These are phyloP conservation scores for Rasamsonia emersonii DNA, from an alignment of 2,329 filamentous ascomycete genomes.

Conservation along the genomic window DNA sequence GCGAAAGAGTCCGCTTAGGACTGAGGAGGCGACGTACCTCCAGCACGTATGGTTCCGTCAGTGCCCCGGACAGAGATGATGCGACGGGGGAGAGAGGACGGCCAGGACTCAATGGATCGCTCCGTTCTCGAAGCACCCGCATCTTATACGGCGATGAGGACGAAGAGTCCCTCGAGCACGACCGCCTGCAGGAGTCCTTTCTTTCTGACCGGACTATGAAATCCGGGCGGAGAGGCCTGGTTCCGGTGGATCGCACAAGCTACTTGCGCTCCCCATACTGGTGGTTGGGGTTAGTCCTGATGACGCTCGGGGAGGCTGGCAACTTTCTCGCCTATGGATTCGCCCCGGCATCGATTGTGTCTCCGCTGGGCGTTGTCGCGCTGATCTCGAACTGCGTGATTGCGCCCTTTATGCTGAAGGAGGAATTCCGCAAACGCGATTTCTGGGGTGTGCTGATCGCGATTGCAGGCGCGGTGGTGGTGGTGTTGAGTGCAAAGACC, in stretches of 20 bases:
- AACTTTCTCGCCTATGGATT: slow-evolving; percentile 98
- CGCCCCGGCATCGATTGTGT: slow-evolving; percentile 93
- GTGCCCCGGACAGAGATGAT: slow-evolving; percentile 9
- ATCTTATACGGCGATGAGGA: slow-evolving; percentile 19
- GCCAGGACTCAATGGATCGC: slow-evolving; percentile 8
- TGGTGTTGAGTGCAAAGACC: slow-evolving; percentile 82
- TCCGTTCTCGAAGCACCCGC: slow-evolving; percentile 9
- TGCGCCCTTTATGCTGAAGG: slow-evolving; percentile 86
- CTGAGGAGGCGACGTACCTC: slow-evolving; percentile 34
- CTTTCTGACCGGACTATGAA: slow-evolving; percentile 29
- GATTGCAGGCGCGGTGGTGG: slow-evolving; percentile 77
- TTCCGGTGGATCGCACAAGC: slow-evolving; percentile 47
- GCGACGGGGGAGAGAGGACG: slow-evolving; percentile 8
- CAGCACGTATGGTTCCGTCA: slow-evolving; percentile 38
- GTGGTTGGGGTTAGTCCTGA: slow-evolving; percentile 90
- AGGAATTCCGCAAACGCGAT: slow-evolving; percentile 76
- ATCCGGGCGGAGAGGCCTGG: slow-evolving; percentile 12
- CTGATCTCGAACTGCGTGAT: slow-evolving; percentile 95
- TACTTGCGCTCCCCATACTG: slow-evolving; percentile 91
- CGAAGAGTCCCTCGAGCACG: slow-evolving; percentile 12
- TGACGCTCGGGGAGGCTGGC: slow-evolving; percentile 85
- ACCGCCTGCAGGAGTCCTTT: slow-evolving; percentile 23
- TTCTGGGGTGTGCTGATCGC: slow-evolving; percentile 82
- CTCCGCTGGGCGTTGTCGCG: slow-evolving; percentile 91
- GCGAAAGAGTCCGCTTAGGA: slow-evolving; percentile 33